Evolutionary conservation across 495 filamentous ascomycete genomes (phyloP).

Genomic region (Aspergillus steynii): DNA sequence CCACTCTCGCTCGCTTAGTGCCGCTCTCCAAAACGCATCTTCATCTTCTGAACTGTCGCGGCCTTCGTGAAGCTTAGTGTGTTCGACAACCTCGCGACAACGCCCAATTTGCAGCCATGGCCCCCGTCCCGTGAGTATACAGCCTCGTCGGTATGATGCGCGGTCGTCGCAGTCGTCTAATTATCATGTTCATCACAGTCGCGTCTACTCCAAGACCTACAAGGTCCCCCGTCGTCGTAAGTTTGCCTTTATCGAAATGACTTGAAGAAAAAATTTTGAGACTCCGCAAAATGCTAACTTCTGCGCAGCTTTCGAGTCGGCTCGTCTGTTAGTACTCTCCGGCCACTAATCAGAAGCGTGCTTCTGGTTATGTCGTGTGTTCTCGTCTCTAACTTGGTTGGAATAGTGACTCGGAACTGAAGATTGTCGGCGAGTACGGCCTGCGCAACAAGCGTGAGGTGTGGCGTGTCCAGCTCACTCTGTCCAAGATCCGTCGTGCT

Average conservation of each 20-base stretch:
- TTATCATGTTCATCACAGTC: conserved; percentile 35
- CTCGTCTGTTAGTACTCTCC: conserved; percentile 94
- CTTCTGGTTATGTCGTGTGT: conserved; percentile 90
- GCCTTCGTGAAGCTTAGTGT: conserved; percentile 29
- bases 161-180: conserved; percentile 34
- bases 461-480: conserved; percentile 97
- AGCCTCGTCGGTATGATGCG: conserved; percentile 6
- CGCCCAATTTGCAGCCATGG: conserved; percentile 51
- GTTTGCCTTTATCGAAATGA: conserved; percentile 22
- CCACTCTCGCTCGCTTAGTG: conserved; percentile 22
- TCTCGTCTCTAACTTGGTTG: conserved; percentile 42
- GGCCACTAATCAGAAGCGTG: conserved; percentile 99
- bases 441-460: conserved; percentile 99
- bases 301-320: conserved; percentile 84
- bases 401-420: conserved; percentile 94
- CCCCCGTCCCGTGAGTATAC: conserved; percentile 52
- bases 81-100: conserved; percentile 40
- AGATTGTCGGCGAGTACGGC: conserved; percentile 98
- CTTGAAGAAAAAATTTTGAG: conserved; percentile 13
- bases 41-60: conserved; percentile 19
- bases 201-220: conserved; percentile 96
- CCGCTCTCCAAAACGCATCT: conserved; percentile 22
- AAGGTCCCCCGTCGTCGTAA: conserved; percentile 80
- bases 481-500: conserved; percentile 99
- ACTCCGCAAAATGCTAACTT: conserved; percentile 32